Percentiles rank a stretch among this genome's conserved stretches.
Conservation (phyloP, 2,329 filamentous ascomycete genomes). For the Aspergillus tanneri region DNA sequence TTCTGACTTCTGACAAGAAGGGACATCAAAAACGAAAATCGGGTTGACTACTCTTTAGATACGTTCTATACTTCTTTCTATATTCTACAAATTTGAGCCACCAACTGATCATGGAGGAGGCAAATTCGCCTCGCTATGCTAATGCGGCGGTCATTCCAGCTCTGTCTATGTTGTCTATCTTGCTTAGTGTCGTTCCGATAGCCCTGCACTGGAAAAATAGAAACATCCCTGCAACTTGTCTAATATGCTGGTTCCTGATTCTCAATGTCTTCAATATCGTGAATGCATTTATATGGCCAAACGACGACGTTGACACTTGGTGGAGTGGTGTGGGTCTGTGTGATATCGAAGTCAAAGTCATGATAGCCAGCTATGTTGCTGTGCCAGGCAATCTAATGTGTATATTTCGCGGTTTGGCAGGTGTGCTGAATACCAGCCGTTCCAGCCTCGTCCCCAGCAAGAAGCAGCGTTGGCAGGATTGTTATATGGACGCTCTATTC, state of each 20-base stretch:
- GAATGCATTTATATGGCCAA: slow-evolving; percentile 66
- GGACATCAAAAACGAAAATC: too few species aligned
- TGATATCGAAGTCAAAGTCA: slow-evolving; percentile 63
- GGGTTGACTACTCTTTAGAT: too few species aligned
- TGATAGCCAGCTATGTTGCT: slow-evolving; percentile 54
- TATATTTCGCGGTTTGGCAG: slow-evolving; percentile 60
- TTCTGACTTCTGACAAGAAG: too few species aligned
- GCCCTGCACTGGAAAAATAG: slow-evolving; percentile 60
- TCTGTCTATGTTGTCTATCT: slow-evolving; percentile 50
- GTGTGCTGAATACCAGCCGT: slow-evolving; percentile 60
- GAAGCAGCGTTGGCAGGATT: slow-evolving; percentile 48
- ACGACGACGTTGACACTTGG: slow-evolving; percentile 54
- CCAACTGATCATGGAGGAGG: too few species aligned
- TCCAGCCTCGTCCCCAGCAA: slow-evolving; percentile 52
- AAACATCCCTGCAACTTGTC: slow-evolving; percentile 59
- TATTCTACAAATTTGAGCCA: too few species aligned
- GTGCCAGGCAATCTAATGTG: slow-evolving; percentile 55
- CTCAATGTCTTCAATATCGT: slow-evolving; percentile 58
- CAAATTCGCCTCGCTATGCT: slow-evolving; percentile 21
- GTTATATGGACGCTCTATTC: slow-evolving; percentile 53
- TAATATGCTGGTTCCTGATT: slow-evolving; percentile 58
- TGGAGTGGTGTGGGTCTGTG: slow-evolving; percentile 62
- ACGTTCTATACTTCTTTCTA: slow-evolving; percentile 1
- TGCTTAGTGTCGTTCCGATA: slow-evolving; percentile 58
- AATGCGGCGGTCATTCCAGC: slow-evolving; percentile 47